Evolutionary conservation across 2,329 filamentous ascomycete species (phyloP).

Genomic region (Tolypocladium ophioglossoides): DNA sequence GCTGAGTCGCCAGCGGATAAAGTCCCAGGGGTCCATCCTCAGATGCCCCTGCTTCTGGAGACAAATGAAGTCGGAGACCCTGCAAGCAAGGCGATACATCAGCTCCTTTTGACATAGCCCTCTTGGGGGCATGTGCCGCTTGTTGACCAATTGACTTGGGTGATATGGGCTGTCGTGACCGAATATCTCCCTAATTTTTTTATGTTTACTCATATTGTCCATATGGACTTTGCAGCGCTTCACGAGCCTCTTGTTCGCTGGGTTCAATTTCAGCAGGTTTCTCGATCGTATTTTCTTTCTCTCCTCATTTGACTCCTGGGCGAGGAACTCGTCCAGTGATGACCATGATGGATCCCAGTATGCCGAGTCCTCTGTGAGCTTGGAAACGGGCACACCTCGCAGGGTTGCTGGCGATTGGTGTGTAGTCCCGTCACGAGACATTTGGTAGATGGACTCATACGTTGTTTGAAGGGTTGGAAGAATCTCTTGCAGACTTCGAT

Average conservation of each 20-base stretch:
- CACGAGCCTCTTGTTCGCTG: constrained; percentile 3
- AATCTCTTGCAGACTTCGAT: not conserved
- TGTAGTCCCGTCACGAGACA: constrained; percentile 11
- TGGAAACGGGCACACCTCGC: constrained; percentile 14
- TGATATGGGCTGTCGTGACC: constrained; percentile 17
- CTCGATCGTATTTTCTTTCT: not conserved
- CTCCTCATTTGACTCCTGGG: constrained; percentile 12
- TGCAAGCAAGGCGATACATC: constrained; percentile 24
- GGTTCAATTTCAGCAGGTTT: not conserved
- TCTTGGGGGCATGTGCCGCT: constrained; percentile 16
- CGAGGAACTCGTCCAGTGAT: constrained; percentile 18
- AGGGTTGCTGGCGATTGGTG: constrained; percentile 15
- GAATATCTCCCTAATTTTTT: constrained; percentile 24
- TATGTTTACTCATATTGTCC: constrained; percentile 22
- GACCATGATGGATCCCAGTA: constrained; percentile 22
- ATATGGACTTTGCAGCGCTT: constrained; percentile 12
- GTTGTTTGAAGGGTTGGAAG: not conserved
- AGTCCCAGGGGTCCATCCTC: constrained; percentile 26
- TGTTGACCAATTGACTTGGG: constrained; percentile 25
- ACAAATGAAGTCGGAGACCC: constrained; percentile 18
- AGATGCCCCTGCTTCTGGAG: constrained; percentile 15
- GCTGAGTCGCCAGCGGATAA: constrained; percentile 23
- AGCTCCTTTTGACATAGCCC: constrained; percentile 23
- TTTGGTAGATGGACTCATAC: constrained; percentile 8
- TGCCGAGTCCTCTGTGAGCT: constrained; percentile 14